These are phyloP conservation scores for Nicotiana sylvestris DNA, from an alignment of 257 asterid genomes.

Conservation along the genomic window DNA sequence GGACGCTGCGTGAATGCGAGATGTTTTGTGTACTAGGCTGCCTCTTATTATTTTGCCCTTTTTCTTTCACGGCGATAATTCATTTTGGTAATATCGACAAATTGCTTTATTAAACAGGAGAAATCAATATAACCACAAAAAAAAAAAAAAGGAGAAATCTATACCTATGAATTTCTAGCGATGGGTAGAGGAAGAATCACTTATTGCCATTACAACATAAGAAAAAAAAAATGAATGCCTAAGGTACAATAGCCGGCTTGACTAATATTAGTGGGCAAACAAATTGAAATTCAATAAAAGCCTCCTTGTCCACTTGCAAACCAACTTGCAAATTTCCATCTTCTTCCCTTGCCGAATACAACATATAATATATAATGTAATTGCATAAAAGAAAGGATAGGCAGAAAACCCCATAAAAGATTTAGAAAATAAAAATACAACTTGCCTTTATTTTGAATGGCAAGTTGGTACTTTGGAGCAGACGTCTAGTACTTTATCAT, in stretches of 20 bases:
- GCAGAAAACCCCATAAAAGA: background rate
- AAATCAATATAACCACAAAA: background rate
- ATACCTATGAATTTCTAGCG: too few relatives aligned
- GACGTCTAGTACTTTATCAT: background rate
- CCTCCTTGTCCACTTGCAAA: slow-evolving; percentile 46
- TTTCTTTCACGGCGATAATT: background rate
- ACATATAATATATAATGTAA: background rate
- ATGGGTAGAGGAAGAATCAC: too few relatives aligned
- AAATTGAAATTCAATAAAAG: slow-evolving; percentile 23
- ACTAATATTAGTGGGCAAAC: background rate
- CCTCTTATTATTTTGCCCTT: background rate
- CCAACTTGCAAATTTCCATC: slow-evolving; percentile 25
- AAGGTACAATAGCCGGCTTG: background rate
- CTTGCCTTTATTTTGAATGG: slow-evolving; percentile 32
- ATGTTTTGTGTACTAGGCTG: too few relatives aligned
- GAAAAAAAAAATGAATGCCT: background rate
- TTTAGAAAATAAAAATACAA: slow-evolving; percentile 21
- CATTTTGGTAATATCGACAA: background rate
- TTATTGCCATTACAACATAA: too few relatives aligned
- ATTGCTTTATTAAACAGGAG: background rate
- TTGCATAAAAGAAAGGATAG: background rate
- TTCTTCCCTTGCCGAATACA: background rate
- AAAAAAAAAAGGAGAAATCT: too few relatives aligned
- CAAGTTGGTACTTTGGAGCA: slow-evolving; percentile 33
- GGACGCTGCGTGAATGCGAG: too few relatives aligned